Base-by-base conservation (phyloP, 2,329 filamentous ascomycete species). In the Cordyceps cicadae region DNA sequence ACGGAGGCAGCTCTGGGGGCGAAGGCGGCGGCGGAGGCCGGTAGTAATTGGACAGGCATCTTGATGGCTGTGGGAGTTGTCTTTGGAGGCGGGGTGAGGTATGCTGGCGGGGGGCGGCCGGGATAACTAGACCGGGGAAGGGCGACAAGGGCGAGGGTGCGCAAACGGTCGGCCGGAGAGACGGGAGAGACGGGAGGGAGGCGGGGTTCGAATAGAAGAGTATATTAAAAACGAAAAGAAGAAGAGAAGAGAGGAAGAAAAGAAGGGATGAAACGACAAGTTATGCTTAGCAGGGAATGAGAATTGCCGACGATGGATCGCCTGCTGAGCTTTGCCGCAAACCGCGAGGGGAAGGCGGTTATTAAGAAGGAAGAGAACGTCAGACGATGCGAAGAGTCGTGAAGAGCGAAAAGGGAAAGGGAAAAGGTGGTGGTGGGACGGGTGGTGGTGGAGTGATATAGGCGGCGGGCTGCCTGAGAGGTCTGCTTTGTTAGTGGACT, bases 11-110 rank as follows among this genome's bases (percentile, higher is more conserved):
- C 83, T 70, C 94, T 86, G 68, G 93, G 93, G 69, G 93, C 93
- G 80, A 97, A 99, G 70, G 94, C 93, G 64, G 92, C 92, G 67
- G 94, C 94, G 70, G 94, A 97, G 64, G 93, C 93, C 68, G 94
- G 94, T 69, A 99, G 81, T 74, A 99, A 82, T 81, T 94, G 88
- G 71, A 92, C 89, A 74, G 92, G 92, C 94, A 97, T 97, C 73
- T 73, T 81, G 74, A 37, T 17, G 43, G 50, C 46, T 59, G 46
- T 70, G 66, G 64, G 59, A 63, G 34, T 14, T 53, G 55, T 50
- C 49, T 62, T 51, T 39, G 26, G 32, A 54, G 54, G 54, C 45
- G 54, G 39, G 46, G 26, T 62, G 60, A 49, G 41, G 62, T 63
- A 64, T 65, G 58, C 64, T 65, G 64, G 66, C 64, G 66, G 45